Percentiles rank a stretch among this genome's conserved stretches.
Evolutionary conservation across 2,329 filamentous ascomycete species (phyloP).

Genomic region (Cercospora zeae-maydis): DNA sequence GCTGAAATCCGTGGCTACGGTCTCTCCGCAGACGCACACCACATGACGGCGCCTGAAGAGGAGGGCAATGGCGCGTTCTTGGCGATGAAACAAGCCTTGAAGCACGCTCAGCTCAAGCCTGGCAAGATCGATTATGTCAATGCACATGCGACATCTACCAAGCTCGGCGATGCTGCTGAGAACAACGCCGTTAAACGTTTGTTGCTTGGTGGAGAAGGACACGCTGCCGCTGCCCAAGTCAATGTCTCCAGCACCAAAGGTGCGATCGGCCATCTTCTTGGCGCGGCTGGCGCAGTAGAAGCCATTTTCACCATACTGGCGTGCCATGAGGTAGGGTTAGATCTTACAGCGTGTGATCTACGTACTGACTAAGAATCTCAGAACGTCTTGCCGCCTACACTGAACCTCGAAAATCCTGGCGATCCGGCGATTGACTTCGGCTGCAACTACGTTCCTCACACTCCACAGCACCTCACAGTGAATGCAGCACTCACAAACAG

Average conservation of each 20-base stretch:
- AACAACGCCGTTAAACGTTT: conserved; percentile 75
- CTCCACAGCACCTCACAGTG: conserved; percentile 67
- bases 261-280: conserved; percentile 84
- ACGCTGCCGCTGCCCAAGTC: conserved; percentile 58
- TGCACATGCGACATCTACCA: conserved; percentile 87
- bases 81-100: conserved; percentile 81
- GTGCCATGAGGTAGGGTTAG: conserved; percentile 64
- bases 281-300: conserved; percentile 86
- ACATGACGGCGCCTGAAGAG: conserved; percentile 85
- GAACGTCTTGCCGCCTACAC: conserved; percentile 77
- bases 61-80: conserved; percentile 77
- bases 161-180: conserved; percentile 82
- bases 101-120: conserved; percentile 66
- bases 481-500: conserved; percentile 84
- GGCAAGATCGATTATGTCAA: conserved; percentile 83
- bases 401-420: conserved; percentile 69
- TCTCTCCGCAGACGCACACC: conserved; percentile 82
- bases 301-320: conserved; percentile 80
- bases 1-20: conserved; percentile 89
- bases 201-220: conserved; percentile 69
- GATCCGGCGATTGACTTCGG: conserved; percentile 60
- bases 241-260: conserved; percentile 94
- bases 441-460: conserved; percentile 80
- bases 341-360: not conserved
- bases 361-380: conserved; percentile 38